Evolutionary conservation across 805 yeast genomes (phyloP), one percentile per base, ranked within the genome.

Genomic region (Cephaloascus albidus): DNA sequence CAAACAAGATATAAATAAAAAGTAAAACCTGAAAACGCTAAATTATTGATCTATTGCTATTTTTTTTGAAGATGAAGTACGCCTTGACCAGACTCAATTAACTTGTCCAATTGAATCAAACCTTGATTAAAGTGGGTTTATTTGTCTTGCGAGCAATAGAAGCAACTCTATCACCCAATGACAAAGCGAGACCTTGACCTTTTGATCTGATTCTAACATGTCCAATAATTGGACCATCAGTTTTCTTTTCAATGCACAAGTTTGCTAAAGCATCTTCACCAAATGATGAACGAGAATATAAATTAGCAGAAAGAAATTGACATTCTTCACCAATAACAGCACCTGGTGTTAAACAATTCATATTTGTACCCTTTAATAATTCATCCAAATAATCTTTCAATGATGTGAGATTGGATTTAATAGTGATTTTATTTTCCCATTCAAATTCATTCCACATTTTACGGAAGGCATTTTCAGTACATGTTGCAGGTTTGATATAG

Each of bases 391-490:
- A 93, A 36, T 76, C 85, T 54, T 81, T 80, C 54, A 94, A 72
- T 2, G 85, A 64, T 26, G 73, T 59, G 46, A 81, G 68, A 39
- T 70, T 72, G 2, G 94, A 78, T 49, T 82, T 80, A 57, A 93
- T 85, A 43, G 89, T 85, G 50, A 93, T 89, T 69, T 93, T 93
- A 69, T 93, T 93, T 63, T 93, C 98, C 98, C 98, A 93, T 65
- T 93, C 99, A 57, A 94, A 93, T 59, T 89, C 97, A 58, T 88
- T 87, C 99, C 99, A 93, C 97, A 89, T 90, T 53, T 80, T 76
- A 55, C 98, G 84, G 84, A 93, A 93, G 49, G 77, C 83, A 35
- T 80, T 77, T 63, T 90, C 97, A 14, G 88, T 68, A 59, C 95
- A 85, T 18, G 76, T 73, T n/a, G 95, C 93, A 17, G 98, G 97